phyloP scores from a whole-genome alignment of 331 rosid species.

The Malus hybrid region DNA sequence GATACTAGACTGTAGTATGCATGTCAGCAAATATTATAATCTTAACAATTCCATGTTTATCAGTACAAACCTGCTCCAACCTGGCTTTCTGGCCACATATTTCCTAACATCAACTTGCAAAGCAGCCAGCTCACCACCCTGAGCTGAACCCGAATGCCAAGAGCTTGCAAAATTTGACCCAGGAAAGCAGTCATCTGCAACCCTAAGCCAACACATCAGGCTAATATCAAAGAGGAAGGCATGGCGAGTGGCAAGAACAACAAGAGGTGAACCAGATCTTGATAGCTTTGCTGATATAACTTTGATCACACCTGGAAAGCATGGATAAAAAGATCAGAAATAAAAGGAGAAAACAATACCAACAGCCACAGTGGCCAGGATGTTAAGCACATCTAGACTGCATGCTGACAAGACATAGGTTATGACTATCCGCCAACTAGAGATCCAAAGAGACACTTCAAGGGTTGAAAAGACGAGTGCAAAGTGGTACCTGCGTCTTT shows the following conservation, averaged over 20 bases:
- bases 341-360: background rate
- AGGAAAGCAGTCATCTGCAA: conserved; percentile 96
- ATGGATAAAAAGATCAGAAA: conserved; percentile 1
- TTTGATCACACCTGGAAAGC: conserved; percentile 69
- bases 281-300: conserved; percentile 91
- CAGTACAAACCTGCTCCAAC: conserved; percentile 92
- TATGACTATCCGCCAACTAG: background rate
- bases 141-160: conserved; percentile 87
- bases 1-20: background rate
- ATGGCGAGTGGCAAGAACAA: conserved; percentile 95
- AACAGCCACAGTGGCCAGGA: background rate
- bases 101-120: conserved; percentile 96
- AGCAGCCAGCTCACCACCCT: conserved; percentile 88
- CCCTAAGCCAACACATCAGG: conserved; percentile 94
- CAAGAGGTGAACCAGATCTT: conserved; percentile 82
- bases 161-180: conserved; percentile 96
- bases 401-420: background rate
- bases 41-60: background rate
- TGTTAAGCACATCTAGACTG: background rate
- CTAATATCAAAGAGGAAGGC: conserved; percentile 90
- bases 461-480: background rate
- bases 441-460: conserved; percentile 4
- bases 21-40: background rate
- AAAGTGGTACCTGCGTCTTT: conserved; percentile 63
- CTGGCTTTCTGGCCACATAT: conserved; percentile 94